Conservation (phyloP, 345 rosid genomes). For the Gossypium turneri region DNA sequence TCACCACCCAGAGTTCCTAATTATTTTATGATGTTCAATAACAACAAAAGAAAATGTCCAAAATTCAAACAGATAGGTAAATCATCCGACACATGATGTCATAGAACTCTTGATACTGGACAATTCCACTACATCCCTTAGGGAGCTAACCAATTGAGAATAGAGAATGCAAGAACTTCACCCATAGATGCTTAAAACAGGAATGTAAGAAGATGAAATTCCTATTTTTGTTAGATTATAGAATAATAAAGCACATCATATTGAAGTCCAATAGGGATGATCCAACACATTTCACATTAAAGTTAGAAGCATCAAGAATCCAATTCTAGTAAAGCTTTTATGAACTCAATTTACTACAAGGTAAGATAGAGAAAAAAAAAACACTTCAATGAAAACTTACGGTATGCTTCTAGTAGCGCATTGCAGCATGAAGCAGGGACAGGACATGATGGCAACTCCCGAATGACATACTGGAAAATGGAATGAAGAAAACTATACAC, state of each 20-base stretch:
- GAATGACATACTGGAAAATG: conserved; percentile 69
- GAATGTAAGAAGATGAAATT: background rate
- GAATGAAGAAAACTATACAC: conserved; percentile 19
- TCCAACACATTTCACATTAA: too few relatives aligned
- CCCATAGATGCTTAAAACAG: background rate
- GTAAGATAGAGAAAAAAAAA: conserved; percentile 17
- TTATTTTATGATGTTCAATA: conserved; percentile 14
- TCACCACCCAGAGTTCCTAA: conserved; percentile 62
- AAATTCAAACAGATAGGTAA: background rate
- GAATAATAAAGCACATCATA: background rate
- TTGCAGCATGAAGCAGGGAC: conserved; percentile 98
- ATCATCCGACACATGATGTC: background rate
- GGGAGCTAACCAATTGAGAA: background rate
- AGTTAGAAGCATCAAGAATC: background rate
- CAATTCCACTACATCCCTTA: conserved; percentile 7
- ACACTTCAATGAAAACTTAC: conserved; percentile 51
- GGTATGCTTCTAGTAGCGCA: conserved; percentile 85
- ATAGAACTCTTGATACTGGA: background rate
- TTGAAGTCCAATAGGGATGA: too few relatives aligned
- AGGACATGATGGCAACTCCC: conserved; percentile 97
- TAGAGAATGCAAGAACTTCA: too few relatives aligned
- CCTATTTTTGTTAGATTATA: background rate
- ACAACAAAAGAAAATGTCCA: conserved; percentile 1
- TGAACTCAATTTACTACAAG: background rate
- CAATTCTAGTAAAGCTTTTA: background rate